phyloP scores from a whole-genome alignment of 805 yeast genomes.

The Millerozyma acaciae region DNA sequence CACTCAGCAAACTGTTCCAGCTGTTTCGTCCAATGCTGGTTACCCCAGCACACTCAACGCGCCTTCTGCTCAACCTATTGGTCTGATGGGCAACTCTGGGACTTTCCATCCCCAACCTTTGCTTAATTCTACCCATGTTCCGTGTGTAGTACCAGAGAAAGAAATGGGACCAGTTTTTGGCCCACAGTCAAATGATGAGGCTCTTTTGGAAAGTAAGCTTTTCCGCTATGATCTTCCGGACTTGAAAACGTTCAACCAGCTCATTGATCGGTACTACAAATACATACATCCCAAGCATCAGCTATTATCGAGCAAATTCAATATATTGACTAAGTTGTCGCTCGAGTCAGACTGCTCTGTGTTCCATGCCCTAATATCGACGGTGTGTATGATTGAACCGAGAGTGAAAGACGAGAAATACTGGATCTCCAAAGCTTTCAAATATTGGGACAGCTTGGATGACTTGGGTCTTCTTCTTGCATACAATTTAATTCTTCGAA shows the following conservation, averaged over 20 bases:
- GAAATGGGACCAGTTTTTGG: too few species aligned
- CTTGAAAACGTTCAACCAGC: slow-evolving; percentile 14
- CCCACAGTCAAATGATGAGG: too few species aligned
- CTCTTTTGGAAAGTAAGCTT: slow-evolving; percentile 13
- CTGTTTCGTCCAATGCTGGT: too few species aligned
- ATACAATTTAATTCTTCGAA: slow-evolving; percentile 16
- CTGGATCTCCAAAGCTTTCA: slow-evolving; percentile 20
- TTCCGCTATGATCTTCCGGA: slow-evolving; percentile 21
- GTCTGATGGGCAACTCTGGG: too few species aligned
- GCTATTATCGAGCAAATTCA: slow-evolving; percentile 16
- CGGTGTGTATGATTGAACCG: slow-evolving; percentile 11
- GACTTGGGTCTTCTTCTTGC: slow-evolving; percentile 24
- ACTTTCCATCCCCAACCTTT: too few species aligned
- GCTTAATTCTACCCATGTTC: too few species aligned
- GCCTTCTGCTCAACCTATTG: too few species aligned
- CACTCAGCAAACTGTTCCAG: too few species aligned
- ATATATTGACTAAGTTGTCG: slow-evolving; percentile 17
- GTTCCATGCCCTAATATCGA: slow-evolving; percentile 23
- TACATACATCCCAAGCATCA: slow-evolving; percentile 19
- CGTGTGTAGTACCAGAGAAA: too few species aligned
- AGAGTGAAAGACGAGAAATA: slow-evolving; percentile 11
- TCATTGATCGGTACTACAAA: slow-evolving; percentile 21
- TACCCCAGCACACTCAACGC: too few species aligned
- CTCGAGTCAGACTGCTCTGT: slow-evolving; percentile 19
- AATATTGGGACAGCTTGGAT: slow-evolving; percentile 23